These are phyloP conservation scores for Melocanna baccifera DNA, from an alignment of 176 grass and related monocot genomes.

Conservation along the genomic window DNA sequence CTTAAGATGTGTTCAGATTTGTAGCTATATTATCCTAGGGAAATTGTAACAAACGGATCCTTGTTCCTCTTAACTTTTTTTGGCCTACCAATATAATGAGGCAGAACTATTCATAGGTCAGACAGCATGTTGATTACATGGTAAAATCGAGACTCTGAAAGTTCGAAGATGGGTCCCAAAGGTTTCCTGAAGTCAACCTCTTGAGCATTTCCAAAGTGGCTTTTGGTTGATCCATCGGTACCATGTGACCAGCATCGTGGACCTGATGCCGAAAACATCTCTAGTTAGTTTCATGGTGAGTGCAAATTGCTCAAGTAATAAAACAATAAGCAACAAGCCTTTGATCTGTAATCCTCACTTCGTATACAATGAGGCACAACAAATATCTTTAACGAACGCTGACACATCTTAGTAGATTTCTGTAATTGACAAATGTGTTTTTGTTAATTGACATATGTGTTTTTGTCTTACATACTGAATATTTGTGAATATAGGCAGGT, in stretches of 20 bases:
- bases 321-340: neutral
- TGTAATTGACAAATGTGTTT: neutral
- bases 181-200: slow-evolving; percentile 67
- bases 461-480: neutral
- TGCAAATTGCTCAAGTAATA: neutral
- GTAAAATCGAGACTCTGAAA: slow-evolving; percentile 34
- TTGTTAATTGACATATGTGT: no score
- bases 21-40: no score
- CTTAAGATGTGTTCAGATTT: no score
- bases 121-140: neutral
- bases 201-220: slow-evolving; percentile 87
- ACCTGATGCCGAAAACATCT: slow-evolving; percentile 40
- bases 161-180: slow-evolving; percentile 10
- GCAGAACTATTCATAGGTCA: neutral
- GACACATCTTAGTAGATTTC: neutral
- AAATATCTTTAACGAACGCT: neutral
- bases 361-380: neutral
- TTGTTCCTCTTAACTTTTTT: no score
- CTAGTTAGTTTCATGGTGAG: neutral
- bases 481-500: neutral
- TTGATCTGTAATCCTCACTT: neutral
- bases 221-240: slow-evolving; percentile 95
- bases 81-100: no score
- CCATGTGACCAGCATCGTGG: slow-evolving; percentile 89
- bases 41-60: no score